A percentile compares a stretch with the other conserved stretches of the same genome.
Conservation (phyloP, 1,139 yeast species). For the Yamadazyma buinensis region DNA sequence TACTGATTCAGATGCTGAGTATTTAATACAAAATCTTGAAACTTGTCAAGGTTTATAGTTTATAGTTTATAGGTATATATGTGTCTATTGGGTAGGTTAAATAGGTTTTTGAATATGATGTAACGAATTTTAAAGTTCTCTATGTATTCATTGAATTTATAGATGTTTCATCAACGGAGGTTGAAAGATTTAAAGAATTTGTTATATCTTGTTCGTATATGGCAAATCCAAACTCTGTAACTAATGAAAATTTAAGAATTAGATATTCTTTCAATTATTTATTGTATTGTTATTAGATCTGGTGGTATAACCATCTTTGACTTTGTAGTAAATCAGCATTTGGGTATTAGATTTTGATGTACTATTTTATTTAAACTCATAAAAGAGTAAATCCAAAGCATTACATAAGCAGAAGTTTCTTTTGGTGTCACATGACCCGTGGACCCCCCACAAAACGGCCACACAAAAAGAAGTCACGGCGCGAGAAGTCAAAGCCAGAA, state of each 20-base stretch:
- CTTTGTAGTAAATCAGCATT: slow-evolving; percentile 4
- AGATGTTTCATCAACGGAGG: too few species aligned
- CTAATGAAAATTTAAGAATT: slow-evolving; percentile 1
- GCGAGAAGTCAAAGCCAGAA: neutral
- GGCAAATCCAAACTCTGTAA: slow-evolving; percentile 7
- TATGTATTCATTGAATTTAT: too few species aligned
- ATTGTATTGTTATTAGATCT: neutral
- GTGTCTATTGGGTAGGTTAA: too few species aligned
- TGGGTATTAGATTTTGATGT: slow-evolving; percentile 5
- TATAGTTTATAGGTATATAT: too few species aligned
- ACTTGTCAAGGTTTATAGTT: neutral
- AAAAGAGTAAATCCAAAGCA: too few species aligned
- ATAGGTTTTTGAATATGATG: neutral
- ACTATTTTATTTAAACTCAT: too few species aligned
- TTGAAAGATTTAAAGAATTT: too few species aligned
- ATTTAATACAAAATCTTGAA: neutral
- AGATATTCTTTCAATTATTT: slow-evolving; percentile 1
- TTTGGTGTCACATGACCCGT: too few species aligned
- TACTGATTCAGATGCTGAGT: neutral
- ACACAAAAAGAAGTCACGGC: neutral
- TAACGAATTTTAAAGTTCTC: neutral
- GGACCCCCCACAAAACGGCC: too few species aligned
- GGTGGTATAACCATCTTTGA: slow-evolving; percentile 1
- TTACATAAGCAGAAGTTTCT: too few species aligned
- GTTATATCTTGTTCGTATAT: slow-evolving; percentile 3